These are phyloP conservation scores for Diaporthe sp. DNA, from an alignment of 2,329 filamentous ascomycete genomes.

Conservation along the genomic window DNA sequence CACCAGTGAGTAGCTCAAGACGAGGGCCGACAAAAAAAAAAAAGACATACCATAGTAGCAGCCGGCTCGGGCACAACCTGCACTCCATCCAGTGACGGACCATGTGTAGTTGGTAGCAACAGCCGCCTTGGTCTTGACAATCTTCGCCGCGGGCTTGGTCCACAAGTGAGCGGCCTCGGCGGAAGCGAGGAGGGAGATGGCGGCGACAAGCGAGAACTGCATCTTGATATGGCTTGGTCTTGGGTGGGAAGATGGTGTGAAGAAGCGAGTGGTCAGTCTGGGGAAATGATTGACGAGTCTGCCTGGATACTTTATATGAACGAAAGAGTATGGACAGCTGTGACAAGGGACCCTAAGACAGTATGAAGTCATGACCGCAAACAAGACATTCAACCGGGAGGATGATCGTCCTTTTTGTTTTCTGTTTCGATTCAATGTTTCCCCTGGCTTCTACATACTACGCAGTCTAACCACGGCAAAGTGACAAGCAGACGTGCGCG, in stretches of 20 bases:
- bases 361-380: conserved; percentile 4
- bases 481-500: background rate
- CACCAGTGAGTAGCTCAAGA: background rate
- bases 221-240: conserved; percentile 12
- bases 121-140: conserved; percentile 6
- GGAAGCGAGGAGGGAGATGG: conserved; percentile 24
- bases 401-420: conserved; percentile 24
- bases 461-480: background rate
- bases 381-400: background rate
- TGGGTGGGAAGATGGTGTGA: background rate
- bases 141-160: background rate
- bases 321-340: background rate
- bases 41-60: conserved; percentile 30
- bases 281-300: background rate
- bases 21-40: background rate
- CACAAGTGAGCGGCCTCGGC: conserved; percentile 25
- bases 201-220: conserved; percentile 30
- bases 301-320: background rate
- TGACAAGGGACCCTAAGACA: conserved; percentile 19
- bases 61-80: conserved; percentile 18
- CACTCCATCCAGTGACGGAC: conserved; percentile 31
- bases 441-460: conserved; percentile 6
- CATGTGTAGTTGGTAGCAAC: conserved; percentile 31
- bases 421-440: conserved; percentile 18
- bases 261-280: background rate